These are phyloP conservation scores for Suillus subalutaceus DNA, from an alignment of 768 basidiomycete species.

Conservation along the genomic window DNA sequence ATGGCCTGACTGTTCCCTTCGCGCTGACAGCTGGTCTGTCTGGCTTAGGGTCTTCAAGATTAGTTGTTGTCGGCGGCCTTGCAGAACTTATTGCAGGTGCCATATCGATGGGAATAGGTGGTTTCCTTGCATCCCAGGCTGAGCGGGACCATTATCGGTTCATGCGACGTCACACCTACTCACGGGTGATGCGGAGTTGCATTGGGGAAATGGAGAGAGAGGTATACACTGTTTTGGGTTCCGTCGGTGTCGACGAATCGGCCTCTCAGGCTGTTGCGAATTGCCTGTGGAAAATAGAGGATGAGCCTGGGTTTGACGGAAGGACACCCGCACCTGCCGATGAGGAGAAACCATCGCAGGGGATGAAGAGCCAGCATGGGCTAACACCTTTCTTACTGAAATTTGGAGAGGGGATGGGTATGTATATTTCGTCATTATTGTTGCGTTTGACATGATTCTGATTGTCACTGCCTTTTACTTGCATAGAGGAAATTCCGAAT, in stretches of 20 bases:
- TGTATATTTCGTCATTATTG: conserved; percentile 27
- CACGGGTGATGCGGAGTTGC: conserved; percentile 87
- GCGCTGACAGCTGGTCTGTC: conserved; percentile 89
- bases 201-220: conserved; percentile 97
- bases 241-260: conserved; percentile 86
- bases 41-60: conserved; percentile 82
- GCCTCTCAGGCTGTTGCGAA: conserved; percentile 80
- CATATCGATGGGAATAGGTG: conserved; percentile 98
- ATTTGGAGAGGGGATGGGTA: conserved; percentile 90
- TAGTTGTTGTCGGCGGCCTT: conserved; percentile 94
- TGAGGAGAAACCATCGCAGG: conserved; percentile 58
- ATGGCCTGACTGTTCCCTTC: conserved; percentile 91
- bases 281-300: conserved; percentile 70
- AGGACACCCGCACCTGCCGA: conserved; percentile 35
- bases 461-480: conserved; percentile 1
- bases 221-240: conserved; percentile 83
- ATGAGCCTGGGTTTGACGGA: conserved; percentile 33
- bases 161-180: conserved; percentile 69
- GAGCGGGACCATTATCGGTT: conserved; percentile 95
- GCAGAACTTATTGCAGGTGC: conserved; percentile 97
- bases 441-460: neutral
- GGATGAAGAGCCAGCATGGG: conserved; percentile 80
- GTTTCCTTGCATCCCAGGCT: conserved; percentile 97
- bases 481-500: conserved; percentile 84
- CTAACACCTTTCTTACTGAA: conserved; percentile 93